Evolutionary conservation across 257 asterid genomes (phyloP).

Genomic region (Solanum clarkiae): DNA sequence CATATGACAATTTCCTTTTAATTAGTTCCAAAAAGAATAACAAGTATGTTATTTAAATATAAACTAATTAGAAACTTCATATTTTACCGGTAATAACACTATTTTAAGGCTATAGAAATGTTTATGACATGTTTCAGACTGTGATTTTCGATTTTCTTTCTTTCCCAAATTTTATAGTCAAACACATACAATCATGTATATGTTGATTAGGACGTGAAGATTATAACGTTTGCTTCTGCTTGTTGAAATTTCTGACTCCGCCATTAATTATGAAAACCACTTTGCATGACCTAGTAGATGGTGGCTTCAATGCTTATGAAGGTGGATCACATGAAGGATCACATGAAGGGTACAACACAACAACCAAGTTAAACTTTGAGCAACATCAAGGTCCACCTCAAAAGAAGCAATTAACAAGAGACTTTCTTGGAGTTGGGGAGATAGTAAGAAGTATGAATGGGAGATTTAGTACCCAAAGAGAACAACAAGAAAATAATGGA

Average conservation of each 20-base stretch:
- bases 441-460: conserved; percentile 38
- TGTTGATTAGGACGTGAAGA: neutral
- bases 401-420: conserved; percentile 37
- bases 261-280: conserved; percentile 4
- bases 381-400: conserved; percentile 14
- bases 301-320: neutral
- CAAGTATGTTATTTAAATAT: too few relatives aligned
- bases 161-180: too few relatives aligned
- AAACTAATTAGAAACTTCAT: too few relatives aligned
- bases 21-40: too few relatives aligned
- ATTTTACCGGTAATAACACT: too few relatives aligned
- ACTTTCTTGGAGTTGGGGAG: conserved; percentile 80
- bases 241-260: neutral
- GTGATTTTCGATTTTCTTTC: too few relatives aligned
- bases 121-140: too few relatives aligned
- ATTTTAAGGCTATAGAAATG: too few relatives aligned
- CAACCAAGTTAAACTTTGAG: neutral
- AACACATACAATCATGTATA: too few relatives aligned
- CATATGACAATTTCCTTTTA: too few relatives aligned
- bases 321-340: conserved; percentile 8
- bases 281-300: conserved; percentile 28
- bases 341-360: conserved; percentile 5
- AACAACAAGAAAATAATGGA: conserved; percentile 9
- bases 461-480: conserved; percentile 12
- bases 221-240: neutral